A percentile compares a stretch with the other conserved stretches of the same genome.
These are phyloP conservation scores for Quercus tomentella DNA, from an alignment of 331 rosid species.

Conservation along the genomic window DNA sequence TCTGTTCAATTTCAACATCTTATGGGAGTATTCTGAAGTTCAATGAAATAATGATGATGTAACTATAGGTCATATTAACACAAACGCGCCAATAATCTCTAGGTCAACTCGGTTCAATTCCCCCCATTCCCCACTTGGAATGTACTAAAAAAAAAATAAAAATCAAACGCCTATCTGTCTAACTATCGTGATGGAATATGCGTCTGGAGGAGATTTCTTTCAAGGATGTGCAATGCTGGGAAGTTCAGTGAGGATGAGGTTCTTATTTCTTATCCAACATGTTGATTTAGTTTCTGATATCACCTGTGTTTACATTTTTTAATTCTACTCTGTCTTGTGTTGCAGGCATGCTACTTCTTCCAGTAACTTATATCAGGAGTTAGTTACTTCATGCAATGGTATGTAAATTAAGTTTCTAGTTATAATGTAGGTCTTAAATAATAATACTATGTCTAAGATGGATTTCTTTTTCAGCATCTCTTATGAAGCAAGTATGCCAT, in stretches of 20 bases:
- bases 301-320: constrained; percentile 5
- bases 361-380: constrained; percentile 94
- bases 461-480: constrained; percentile 19
- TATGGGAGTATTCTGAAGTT: constrained; percentile 9
- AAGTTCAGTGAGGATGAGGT: constrained; percentile 95
- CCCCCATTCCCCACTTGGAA: too few relatives aligned
- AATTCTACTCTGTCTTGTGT: constrained; percentile 5
- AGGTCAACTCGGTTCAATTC: too few relatives aligned
- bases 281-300: constrained; percentile 9
- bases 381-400: constrained; percentile 90
- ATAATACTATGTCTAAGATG: constrained; percentile 9
- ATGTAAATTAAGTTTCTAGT: background rate
- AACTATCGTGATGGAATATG: constrained; percentile 93
- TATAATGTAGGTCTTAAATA: background rate
- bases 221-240: constrained; percentile 98
- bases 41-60: constrained; percentile 12
- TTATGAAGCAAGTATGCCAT: constrained; percentile 82
- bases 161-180: constrained; percentile 67
- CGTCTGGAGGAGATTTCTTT: constrained; percentile 91
- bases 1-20: constrained; percentile 21
- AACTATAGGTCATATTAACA: constrained; percentile 63
- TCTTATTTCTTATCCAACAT: constrained; percentile 4
- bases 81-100: too few relatives aligned
- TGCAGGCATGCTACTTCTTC: constrained; percentile 93
- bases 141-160: too few relatives aligned